Base-by-base conservation (phyloP, 768 basidiomycete genomes). In the Rhodotorula diobovata region DNA sequence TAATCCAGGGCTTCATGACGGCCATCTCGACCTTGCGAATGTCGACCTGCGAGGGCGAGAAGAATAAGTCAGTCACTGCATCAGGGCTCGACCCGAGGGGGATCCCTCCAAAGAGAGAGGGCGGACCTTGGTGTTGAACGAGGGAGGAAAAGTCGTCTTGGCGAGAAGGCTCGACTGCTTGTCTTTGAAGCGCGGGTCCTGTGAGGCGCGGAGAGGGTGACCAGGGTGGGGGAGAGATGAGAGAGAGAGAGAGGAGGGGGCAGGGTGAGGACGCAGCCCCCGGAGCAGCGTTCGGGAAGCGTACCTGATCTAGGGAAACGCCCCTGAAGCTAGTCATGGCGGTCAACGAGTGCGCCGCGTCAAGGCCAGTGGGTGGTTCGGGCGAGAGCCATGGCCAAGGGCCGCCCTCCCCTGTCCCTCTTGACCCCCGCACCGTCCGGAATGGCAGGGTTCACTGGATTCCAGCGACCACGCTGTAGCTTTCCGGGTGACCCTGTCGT, bases 1-100 rank as follows among this genome's bases (percentile, higher is more conserved):
- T 90, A 70, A 97, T 88, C 96, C 96, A 99, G 6, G 93, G 91
- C 69, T 90, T 85, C 78, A 99, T 90, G 76, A 98, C 93, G 28
- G 85, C 83, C 71, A 97, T 77, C 80, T 65, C 58, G 45, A 61
- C 60, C 34, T 61, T 78, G 63, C 76, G 68, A 71, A 78, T 73
- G 54, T 78, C 77, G 39, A 78, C 76, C 58, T 59, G 58, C 58
- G 10, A 18, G n/a, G n/a, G 39, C 0, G 64, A 9, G 56, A 18
- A 7, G 54, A n/a, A n/a, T n/a, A n/a, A n/a, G n/a, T n/a, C 30
- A 10, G 15, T 51, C 14, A 45, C 6, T 18, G 11, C 43, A 2
- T 4, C 6, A 30, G 39, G 25, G 10, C 35, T 41, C 5, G 39
- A 10, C n/a, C n/a, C n/a, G 51, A 30, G 7, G 30, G 28, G 51